phyloP scores from a whole-genome alignment of 1,284 basidiomycete genomes.

The Stygiomarasmius scandens region DNA sequence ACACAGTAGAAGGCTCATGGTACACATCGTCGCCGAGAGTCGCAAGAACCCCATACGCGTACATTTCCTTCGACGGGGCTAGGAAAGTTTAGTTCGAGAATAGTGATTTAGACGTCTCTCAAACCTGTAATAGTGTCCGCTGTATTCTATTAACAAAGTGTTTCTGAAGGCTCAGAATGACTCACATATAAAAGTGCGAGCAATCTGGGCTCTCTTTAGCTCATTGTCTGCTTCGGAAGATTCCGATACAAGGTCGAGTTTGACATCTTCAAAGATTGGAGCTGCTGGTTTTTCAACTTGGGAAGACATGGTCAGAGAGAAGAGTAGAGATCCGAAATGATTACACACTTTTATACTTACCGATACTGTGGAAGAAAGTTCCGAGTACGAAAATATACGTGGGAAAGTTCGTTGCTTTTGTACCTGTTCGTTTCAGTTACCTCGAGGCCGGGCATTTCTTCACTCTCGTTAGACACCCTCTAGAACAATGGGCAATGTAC shows the following conservation, averaged over 20 bases:
- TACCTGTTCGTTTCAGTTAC: too few relatives aligned
- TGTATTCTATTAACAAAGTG: conserved; percentile 30
- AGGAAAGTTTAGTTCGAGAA: background rate
- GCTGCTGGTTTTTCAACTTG: conserved; percentile 25
- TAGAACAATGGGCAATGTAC: conserved; percentile 58
- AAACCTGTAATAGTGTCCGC: conserved; percentile 80
- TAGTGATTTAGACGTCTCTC: conserved; percentile 9
- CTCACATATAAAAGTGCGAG: conserved; percentile 71
- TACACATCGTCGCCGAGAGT: conserved; percentile 80
- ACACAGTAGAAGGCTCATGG: conserved; percentile 55
- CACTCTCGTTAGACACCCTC: background rate
- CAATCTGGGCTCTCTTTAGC: conserved; percentile 51
- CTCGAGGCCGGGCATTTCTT: too few relatives aligned
- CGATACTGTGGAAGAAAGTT: too few relatives aligned
- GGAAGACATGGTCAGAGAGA: conserved; percentile 19
- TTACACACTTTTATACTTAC: background rate
- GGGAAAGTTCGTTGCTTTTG: too few relatives aligned
- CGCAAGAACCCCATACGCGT: conserved; percentile 64
- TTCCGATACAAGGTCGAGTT: conserved; percentile 61
- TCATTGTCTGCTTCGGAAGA: conserved; percentile 61
- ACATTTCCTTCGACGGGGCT: conserved; percentile 81
- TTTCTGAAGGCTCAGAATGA: conserved; percentile 21
- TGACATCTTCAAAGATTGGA: conserved; percentile 56
- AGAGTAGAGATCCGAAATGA: background rate
- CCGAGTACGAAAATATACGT: too few relatives aligned